Evolutionary conservation across 2,329 filamentous ascomycete species (phyloP), one percentile per base, ranked within the genome.

Genomic region (Cephalotrichum gorgonifer): DNA sequence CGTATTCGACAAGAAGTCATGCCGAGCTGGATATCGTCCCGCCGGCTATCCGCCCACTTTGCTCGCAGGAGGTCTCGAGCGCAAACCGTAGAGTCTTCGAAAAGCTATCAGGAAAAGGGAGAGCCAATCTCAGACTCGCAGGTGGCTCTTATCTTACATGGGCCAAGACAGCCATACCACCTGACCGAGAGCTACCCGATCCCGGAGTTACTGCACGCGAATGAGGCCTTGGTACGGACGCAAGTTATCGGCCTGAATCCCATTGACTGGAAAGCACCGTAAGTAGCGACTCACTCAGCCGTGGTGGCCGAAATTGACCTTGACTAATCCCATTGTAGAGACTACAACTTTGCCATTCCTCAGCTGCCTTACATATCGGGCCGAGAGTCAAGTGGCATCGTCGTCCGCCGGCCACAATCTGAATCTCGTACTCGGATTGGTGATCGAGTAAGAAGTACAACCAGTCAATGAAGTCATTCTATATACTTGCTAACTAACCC

Each of bases 181-280:
- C 35, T 39, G 3, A 20, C 22, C 7, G 35, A 39, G 12, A 20
- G n/a, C n/a, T 39, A 39, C n/a, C 35, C 17, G 6, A 11, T 39
- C 6, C 35, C 35, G 6, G 22, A 3, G 2, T n/a, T n/a, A n/a
- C 17, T 39, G 22, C n/a, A 28, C 7, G 56, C 56, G 6, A 53
- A 56, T 41, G 79, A 87, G 56, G 63, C 86, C 5, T 64, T 87
- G 5, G 74, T 87, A n/a, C 76, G 75, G 58, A 75, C 80, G 1
- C 67, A 74, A 30, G 76, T 76, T 12, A 81, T 87, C 55, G 85
- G 85, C 0, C 64, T 89, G 35, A 89, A 89, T 56, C 86, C 86
- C 0, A 85, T 89, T 50, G 86, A 86, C 60, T 86, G 79, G 80
- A 86, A 86, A 67, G 75, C 79, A 52, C 80, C 83, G 82, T 85